phyloP scores from a whole-genome alignment of 2,329 filamentous ascomycete species.

The Aspergillus neotritici region DNA sequence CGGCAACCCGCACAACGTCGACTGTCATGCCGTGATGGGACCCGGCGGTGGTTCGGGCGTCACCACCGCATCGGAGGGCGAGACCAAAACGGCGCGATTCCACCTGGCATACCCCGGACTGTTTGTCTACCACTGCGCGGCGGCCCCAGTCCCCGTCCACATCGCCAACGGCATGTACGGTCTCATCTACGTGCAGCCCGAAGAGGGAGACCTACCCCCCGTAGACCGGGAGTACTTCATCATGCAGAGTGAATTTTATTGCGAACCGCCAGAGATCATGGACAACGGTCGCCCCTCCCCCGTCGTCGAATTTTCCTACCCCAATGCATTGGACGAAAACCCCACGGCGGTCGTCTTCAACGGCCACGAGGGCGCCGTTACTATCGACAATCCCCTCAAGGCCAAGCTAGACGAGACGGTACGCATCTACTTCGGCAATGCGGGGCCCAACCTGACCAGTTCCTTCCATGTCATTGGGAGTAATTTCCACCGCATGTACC shows the following conservation, averaged over 20 bases:
- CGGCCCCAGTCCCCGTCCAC: constrained; percentile 33
- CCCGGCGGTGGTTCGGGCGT: constrained; percentile 30
- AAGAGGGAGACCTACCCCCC: constrained; percentile 22
- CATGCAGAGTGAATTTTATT: constrained; percentile 36
- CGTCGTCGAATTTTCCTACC: constrained; percentile 33
- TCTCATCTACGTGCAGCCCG: constrained; percentile 33
- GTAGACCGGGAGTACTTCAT: constrained; percentile 35
- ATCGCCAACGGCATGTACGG: constrained; percentile 38
- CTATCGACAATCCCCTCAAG: constrained; percentile 27
- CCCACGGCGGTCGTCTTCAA: constrained; percentile 31
- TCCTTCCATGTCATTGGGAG: constrained; percentile 30
- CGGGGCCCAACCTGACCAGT: constrained; percentile 31
- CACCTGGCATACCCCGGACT: constrained; percentile 27
- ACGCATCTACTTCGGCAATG: constrained; percentile 34
- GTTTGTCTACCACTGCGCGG: constrained; percentile 33
- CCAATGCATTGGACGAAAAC: constrained; percentile 29
- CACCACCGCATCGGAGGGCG: constrained; percentile 28
- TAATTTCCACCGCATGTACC: constrained; percentile 26
- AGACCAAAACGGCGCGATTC: constrained; percentile 30
- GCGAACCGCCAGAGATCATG: constrained; percentile 31
- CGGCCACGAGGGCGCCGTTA: constrained; percentile 28
- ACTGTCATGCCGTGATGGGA: constrained; percentile 32
- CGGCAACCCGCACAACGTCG: constrained; percentile 35
- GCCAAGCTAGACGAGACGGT: constrained; percentile 24
- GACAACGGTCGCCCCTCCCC: constrained; percentile 25